These are phyloP conservation scores for Talaromyces islandicus DNA, from an alignment of 2,329 filamentous ascomycete genomes.

Conservation along the genomic window DNA sequence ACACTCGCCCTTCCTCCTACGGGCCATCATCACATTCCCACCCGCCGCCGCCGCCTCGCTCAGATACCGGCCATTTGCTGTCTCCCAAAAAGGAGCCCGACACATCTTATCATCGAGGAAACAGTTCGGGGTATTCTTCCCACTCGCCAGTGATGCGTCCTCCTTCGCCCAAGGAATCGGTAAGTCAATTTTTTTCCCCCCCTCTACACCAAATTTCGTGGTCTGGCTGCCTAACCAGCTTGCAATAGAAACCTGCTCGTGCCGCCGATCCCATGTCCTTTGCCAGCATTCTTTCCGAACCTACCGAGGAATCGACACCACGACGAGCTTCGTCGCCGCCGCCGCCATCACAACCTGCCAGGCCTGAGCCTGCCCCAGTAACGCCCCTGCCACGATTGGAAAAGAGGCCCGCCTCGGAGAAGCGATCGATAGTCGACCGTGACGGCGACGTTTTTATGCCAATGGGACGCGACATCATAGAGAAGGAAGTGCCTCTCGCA, in stretches of 20 bases:
- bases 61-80: constrained; percentile 29
- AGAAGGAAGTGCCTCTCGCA: constrained; percentile 13
- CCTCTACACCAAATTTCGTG: too few species aligned
- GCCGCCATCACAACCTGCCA: constrained; percentile 9
- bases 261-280: constrained; percentile 89
- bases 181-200: constrained; percentile 21
- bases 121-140: constrained; percentile 25
- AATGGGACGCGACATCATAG: constrained; percentile 20
- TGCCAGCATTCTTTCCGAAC: constrained; percentile 83
- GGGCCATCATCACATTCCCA: constrained; percentile 37
- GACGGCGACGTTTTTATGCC: constrained; percentile 14
- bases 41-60: constrained; percentile 33
- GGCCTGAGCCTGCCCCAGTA: constrained; percentile 19
- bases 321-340: constrained; percentile 43
- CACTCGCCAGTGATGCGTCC: constrained; percentile 27
- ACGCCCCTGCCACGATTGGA: constrained; percentile 23
- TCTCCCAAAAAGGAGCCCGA: constrained; percentile 38
- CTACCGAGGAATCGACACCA: constrained; percentile 55
- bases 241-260: constrained; percentile 60
- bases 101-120: constrained; percentile 26
- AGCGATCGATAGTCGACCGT: constrained; percentile 16
- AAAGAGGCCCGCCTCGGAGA: constrained; percentile 22
- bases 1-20: constrained; percentile 31
- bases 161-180: constrained; percentile 34
- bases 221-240: constrained; percentile 10